Evolutionary conservation across 257 asterid genomes (phyloP), one percentile per base, ranked within the genome.

Genomic region (Solanum piurae): DNA sequence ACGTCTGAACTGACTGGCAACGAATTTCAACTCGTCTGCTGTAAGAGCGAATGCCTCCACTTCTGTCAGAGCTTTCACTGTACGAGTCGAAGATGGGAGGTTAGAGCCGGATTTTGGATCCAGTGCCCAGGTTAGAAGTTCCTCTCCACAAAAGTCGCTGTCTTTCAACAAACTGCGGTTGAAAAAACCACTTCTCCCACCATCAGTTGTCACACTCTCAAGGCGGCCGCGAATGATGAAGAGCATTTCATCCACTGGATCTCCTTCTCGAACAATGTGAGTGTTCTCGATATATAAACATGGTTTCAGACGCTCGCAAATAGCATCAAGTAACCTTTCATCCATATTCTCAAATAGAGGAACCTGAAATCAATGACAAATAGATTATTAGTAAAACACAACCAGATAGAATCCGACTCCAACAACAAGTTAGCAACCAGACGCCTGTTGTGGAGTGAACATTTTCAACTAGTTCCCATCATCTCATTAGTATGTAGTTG

Each of bases 141-240:
- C 99, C 91, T 97, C 99, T 0, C 99, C 99, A 46, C 99, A 97
- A 84, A 97, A 97, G 68, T 93, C 99, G 3, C 99, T 98, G 89
- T 94, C 99, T 89, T 94, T 93, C 66, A 97, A 95, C 72, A 93
- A 74, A 86, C 99, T 91, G 40, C 95, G 98, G 94, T 97, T 97
- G 92, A 96, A 97, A 87, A 97, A 97, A 18, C 99, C 99, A 40
- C 98, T 95, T 87, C 99, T 93, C 33, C 99, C 99, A 38, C 99
- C 99, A n/a, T 97, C 99, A 0, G 99, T 97, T 74, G 99, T 97
- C 88, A 95, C 98, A 73, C 99, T 95, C 88, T 97, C 99, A 9
- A 97, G 96, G 49, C 96, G 99, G 79, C 99, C 99, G 5, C 99
- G 99, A 75, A 97, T 97, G 71, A 97, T 95, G 90, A 97, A 97